Base-by-base conservation (phyloP, 352 stramenopile species). In the Phytophthora citricola region DNA sequence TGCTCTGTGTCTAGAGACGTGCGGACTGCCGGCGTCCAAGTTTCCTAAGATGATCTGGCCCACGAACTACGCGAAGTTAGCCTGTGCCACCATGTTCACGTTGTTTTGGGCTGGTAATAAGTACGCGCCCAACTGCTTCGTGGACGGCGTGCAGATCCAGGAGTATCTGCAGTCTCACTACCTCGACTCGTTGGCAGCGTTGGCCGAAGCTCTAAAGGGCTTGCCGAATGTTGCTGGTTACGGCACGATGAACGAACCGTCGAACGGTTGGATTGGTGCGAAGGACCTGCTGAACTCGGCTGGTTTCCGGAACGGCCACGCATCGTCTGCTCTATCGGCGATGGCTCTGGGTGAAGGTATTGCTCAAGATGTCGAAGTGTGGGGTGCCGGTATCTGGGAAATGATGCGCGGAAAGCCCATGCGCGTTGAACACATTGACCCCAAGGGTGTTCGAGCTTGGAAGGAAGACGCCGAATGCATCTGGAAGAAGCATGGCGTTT, bases 21-120 rank as follows among this genome's bases (percentile, higher is more conserved):
- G 59, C 11, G 76, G 75, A 1, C 17, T 59, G 6, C 64, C 43
- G 5, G 65, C 71, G 29, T 76, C 40, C 22, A 58, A 80, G 41
- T 91, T 89, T 51, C 89, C 88, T 17, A 94, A 93, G 69, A 97
- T 97, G 91, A 90, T 95, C 57, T 97, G 91, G 91, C 86, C 83
- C n/a, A 92, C 89, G 44, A 97, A 97, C 61, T 94, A 96, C 65
- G 90, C 85, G 62, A 95, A 95, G 44, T 81, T 94, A 43, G 90
- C 79, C 0, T 82, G 76, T 44, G 90, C 86, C 10, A 97, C 90
- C 11, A 97, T 97, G 91, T 97, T 95, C 59, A 97, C 88, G 27
- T 72, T 97, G 4, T 97, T 97, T 62, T 97, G 73, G 62, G 87
- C 75, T 26, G 90, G 91, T 22, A 71, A 86, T 45, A 66, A 72